phyloP scores from a whole-genome alignment of 1,284 basidiomycete genomes.

The Fomitopsis schrenkii region DNA sequence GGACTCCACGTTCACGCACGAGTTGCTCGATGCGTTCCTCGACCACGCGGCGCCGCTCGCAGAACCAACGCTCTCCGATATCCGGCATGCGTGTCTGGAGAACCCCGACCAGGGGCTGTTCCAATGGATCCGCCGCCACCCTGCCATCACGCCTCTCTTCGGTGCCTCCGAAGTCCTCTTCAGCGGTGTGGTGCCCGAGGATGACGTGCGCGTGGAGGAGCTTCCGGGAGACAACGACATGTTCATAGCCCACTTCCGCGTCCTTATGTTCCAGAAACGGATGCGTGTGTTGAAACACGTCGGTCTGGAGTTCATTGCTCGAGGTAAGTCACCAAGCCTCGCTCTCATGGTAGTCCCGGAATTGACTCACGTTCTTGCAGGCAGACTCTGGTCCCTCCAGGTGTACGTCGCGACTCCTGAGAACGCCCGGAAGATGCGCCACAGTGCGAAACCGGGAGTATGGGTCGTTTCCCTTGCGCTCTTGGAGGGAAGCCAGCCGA shows the following conservation, averaged over 20 bases:
- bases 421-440: conserved; percentile 13
- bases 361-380: conserved; percentile 27
- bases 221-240: conserved; percentile 40
- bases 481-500: conserved; percentile 55
- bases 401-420: conserved; percentile 39
- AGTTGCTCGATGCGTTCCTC: conserved; percentile 50
- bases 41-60: conserved; percentile 50
- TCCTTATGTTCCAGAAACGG: conserved; percentile 64
- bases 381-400: conserved; percentile 57
- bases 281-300: conserved; percentile 61
- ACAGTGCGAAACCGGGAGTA: conserved; percentile 31
- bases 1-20: conserved; percentile 25
- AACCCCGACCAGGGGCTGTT: conserved; percentile 61
- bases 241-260: conserved; percentile 49
- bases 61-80: conserved; percentile 45
- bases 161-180: conserved; percentile 57
- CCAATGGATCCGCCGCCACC: conserved; percentile 50
- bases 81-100: conserved; percentile 60
- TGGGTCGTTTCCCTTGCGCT: conserved; percentile 57
- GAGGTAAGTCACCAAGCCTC: conserved; percentile 39
- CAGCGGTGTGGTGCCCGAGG: conserved; percentile 43
- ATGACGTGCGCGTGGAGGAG: conserved; percentile 49
- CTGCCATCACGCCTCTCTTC: conserved; percentile 44
- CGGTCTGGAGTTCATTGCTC: conserved; percentile 60
- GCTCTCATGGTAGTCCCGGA: background rate